Percentiles rank a stretch among this genome's conserved stretches.
Conservation (phyloP, 2,329 filamentous ascomycete genomes). For the Aspergillus fumigatus region DNA sequence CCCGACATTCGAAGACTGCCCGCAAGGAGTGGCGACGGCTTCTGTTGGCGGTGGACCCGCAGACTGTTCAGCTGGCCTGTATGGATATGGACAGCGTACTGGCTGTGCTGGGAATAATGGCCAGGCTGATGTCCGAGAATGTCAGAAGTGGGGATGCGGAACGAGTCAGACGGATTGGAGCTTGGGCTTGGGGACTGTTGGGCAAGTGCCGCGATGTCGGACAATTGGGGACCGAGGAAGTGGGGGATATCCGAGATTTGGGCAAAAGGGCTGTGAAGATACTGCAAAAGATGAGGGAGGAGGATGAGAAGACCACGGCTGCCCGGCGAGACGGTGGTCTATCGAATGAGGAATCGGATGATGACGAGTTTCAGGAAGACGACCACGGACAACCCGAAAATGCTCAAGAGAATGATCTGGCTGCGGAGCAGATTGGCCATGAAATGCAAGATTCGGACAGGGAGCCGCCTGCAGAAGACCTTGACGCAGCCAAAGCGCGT, state of each 20-base stretch:
- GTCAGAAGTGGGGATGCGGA: slow-evolving; percentile 58
- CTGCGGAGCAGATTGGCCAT: slow-evolving; percentile 6
- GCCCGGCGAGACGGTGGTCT: slow-evolving; percentile 28
- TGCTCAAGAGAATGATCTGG: neutral
- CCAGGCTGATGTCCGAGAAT: slow-evolving; percentile 55
- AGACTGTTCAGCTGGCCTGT: slow-evolving; percentile 46
- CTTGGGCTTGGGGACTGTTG: slow-evolving; percentile 82
- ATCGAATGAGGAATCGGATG: slow-evolving; percentile 19
- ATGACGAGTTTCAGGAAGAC: slow-evolving; percentile 6
- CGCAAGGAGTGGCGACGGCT: slow-evolving; percentile 53
- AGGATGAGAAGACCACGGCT: slow-evolving; percentile 28
- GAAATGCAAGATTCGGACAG: slow-evolving; percentile 15
- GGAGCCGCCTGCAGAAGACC: slow-evolving; percentile 23
- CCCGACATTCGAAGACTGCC: slow-evolving; percentile 49
- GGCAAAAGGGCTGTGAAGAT: slow-evolving; percentile 66
- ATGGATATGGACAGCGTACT: slow-evolving; percentile 61
- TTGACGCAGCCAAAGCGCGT: slow-evolving; percentile 49
- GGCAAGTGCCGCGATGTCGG: slow-evolving; percentile 70
- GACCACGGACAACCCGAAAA: neutral
- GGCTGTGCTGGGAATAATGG: slow-evolving; percentile 59
- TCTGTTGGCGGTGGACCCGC: slow-evolving; percentile 41
- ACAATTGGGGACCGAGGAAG: slow-evolving; percentile 68
- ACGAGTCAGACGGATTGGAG: slow-evolving; percentile 63
- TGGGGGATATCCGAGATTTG: slow-evolving; percentile 71
- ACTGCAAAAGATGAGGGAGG: slow-evolving; percentile 43